Evolutionary conservation across 192 early-diverging fungal genomes (phyloP).

Genomic region (Coemansia sp.): DNA sequence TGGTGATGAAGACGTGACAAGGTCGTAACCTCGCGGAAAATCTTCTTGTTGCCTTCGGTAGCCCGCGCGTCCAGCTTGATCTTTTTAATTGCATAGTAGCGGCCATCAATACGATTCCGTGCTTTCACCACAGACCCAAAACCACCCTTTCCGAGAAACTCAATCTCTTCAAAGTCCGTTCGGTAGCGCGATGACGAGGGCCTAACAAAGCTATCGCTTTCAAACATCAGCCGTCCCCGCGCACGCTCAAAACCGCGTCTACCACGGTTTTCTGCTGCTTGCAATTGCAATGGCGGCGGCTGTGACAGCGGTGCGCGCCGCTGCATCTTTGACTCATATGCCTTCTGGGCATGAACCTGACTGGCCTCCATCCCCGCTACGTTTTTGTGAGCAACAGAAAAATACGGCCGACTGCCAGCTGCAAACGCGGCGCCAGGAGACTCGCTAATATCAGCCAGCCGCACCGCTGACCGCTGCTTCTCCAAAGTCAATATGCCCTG

Average conservation of each 20-base stretch:
- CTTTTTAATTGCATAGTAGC: conserved; percentile 90
- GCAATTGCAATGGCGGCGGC: too few relatives aligned
- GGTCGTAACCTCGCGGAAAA: conserved; percentile 87
- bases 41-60: conserved; percentile 73
- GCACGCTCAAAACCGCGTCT: too few relatives aligned
- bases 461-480: conserved; percentile 16
- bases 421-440: neutral
- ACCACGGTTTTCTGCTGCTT: too few relatives aligned
- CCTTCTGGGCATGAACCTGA: too few relatives aligned
- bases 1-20: conserved; percentile 85
- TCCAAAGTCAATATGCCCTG: conserved; percentile 33
- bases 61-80: conserved; percentile 78
- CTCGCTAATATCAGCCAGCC: neutral
- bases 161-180: conserved; percentile 74
- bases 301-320: too few relatives aligned
- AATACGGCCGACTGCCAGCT: conserved; percentile 7
- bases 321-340: neutral
- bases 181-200: conserved; percentile 60
- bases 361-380: too few relatives aligned
- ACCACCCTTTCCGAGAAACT: conserved; percentile 74
- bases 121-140: conserved; percentile 97
- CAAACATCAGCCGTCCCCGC: too few relatives aligned
- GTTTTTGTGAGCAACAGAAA: conserved; percentile 38
- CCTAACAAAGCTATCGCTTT: conserved; percentile 19
- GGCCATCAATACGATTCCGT: conserved; percentile 73